These are phyloP conservation scores for Endothia cerciana DNA, from an alignment of 2,329 filamentous ascomycete species.

Conservation along the genomic window DNA sequence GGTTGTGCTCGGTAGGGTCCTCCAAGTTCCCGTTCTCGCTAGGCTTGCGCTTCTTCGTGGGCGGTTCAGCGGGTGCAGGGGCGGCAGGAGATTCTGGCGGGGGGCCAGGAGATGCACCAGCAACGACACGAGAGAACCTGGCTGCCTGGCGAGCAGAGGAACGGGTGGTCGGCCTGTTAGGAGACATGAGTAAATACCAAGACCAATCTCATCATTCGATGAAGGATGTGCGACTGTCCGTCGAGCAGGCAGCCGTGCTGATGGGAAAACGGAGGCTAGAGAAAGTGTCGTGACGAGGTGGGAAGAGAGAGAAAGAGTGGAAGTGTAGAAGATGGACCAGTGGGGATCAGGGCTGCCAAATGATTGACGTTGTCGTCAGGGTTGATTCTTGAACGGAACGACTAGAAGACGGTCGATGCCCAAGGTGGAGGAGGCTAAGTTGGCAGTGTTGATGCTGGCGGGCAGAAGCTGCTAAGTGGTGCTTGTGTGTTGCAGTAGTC, in stretches of 20 bases:
- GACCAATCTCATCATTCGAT: conserved; percentile 29
- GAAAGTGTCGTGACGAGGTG: conserved; percentile 2
- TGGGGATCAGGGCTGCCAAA: background rate
- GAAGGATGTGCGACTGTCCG: conserved; percentile 20
- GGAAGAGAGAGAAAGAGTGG: background rate
- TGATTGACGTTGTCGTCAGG: conserved; percentile 17
- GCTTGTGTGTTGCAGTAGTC: background rate
- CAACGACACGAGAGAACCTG: conserved; percentile 50
- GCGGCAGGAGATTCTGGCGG: conserved; percentile 47
- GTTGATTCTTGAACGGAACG: background rate
- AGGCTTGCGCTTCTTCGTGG: conserved; percentile 75
- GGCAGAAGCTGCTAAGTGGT: background rate
- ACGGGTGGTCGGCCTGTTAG: conserved; percentile 81
- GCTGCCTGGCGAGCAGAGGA: conserved; percentile 91
- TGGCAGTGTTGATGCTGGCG: conserved; percentile 5
- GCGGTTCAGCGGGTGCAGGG: conserved; percentile 43
- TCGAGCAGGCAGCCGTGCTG: conserved; percentile 25
- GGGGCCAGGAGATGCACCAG: conserved; percentile 44
- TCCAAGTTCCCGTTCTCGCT: conserved; percentile 55
- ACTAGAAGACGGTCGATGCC: conserved; percentile 28
- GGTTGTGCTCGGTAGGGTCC: conserved; percentile 34
- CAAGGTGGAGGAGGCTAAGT: conserved; percentile 7
- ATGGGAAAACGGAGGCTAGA: background rate
- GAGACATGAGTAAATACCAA: conserved; percentile 77
- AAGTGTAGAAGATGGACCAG: background rate